A percentile compares a stretch with the other conserved stretches of the same genome.
Conservation (phyloP, 805 yeast species). For the Barnettozyma botsteinii region DNA sequence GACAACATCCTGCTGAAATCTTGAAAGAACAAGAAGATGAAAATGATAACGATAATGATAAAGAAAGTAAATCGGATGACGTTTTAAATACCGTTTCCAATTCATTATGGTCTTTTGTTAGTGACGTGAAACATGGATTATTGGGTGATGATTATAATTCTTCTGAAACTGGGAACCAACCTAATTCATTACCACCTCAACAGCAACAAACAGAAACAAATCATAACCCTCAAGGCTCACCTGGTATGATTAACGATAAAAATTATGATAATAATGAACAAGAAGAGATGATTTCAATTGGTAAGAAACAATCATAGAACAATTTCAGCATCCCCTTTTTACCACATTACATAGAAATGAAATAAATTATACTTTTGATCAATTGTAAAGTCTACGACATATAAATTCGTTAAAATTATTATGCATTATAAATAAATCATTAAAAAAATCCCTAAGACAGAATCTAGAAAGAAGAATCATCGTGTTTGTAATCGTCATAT, state of each 20-base stretch:
- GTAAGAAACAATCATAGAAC: slow-evolving; percentile 1
- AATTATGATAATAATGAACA: slow-evolving; percentile 11
- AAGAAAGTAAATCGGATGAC: slow-evolving; percentile 17
- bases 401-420: neutral
- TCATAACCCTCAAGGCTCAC: neutral
- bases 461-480: slow-evolving; percentile 21
- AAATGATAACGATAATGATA: neutral
- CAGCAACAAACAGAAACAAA: no score
- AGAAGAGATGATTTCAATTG: slow-evolving; percentile 22
- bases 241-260: neutral
- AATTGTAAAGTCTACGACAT: no score
- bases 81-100: slow-evolving; percentile 32
- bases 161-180: neutral
- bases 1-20: neutral
- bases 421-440: neutral
- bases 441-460: no score
- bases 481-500: slow-evolving; percentile 25
- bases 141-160: slow-evolving; percentile 30
- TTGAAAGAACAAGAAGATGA: slow-evolving; percentile 5
- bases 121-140: slow-evolving; percentile 40
- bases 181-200: no score
- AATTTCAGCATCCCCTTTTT: neutral
- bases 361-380: no score
- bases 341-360: no score
- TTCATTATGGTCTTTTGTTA: slow-evolving; percentile 46